Percentiles rank a stretch among this genome's conserved stretches.
phyloP scores from a whole-genome alignment of 2,329 filamentous ascomycete species.

The Alternaria brassicae region DNA sequence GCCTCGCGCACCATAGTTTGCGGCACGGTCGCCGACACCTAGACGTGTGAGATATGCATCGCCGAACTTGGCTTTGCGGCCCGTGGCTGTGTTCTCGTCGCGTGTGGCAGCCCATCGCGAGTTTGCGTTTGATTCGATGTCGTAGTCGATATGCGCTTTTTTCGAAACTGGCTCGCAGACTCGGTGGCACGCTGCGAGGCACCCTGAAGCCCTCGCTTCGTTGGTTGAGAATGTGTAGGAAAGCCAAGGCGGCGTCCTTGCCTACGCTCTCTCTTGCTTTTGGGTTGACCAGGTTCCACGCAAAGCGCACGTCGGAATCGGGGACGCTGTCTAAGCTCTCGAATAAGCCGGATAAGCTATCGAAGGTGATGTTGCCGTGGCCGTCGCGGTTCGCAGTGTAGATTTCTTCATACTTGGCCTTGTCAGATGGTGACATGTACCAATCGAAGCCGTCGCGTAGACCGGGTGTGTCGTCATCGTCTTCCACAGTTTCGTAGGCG shows the following conservation, averaged over 20 bases:
- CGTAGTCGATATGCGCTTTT: conserved; percentile 97
- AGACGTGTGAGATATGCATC: conserved; percentile 94
- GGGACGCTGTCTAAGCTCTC: conserved; percentile 70
- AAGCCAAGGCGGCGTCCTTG: conserved; percentile 93
- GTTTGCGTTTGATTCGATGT: conserved; percentile 78
- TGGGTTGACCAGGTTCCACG: conserved; percentile 98
- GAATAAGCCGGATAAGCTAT: conserved; percentile 82
- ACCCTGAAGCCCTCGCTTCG: conserved; percentile 95
- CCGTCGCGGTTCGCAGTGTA: conserved; percentile 90
- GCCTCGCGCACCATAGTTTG: conserved; percentile 69
- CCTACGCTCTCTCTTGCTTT: conserved; percentile 82
- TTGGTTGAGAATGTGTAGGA: conserved; percentile 95
- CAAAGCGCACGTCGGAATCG: conserved; percentile 82
- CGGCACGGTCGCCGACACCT: conserved; percentile 74
- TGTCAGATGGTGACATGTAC: conserved; percentile 96
- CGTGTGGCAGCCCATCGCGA: conserved; percentile 81
- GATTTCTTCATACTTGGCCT: conserved; percentile 95
- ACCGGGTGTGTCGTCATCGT: conserved; percentile 79
- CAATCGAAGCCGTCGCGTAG: conserved; percentile 98
- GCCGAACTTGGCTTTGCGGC: conserved; percentile 95
- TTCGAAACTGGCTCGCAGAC: conserved; percentile 90
- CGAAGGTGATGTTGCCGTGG: conserved; percentile 79
- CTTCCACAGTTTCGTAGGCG: conserved; percentile 82
- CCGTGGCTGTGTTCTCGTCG: conserved; percentile 81
- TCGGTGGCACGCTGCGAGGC: conserved; percentile 87